Percentiles rank a stretch among this genome's conserved stretches.
Conservation (phyloP, 805 yeast species). For the Komagataella ulmi region DNA sequence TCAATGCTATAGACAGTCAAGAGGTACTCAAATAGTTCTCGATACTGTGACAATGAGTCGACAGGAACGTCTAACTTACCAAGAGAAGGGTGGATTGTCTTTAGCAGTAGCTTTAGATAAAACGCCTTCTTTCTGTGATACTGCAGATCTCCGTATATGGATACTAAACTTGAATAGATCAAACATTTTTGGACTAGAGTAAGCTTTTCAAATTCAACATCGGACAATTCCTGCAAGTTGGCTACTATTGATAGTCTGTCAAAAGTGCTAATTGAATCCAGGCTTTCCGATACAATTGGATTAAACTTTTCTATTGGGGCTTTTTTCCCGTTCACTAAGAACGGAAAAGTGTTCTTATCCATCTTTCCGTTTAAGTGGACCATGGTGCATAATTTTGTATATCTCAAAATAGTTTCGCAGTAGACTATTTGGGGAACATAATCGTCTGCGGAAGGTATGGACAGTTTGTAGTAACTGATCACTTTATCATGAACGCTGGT, state of each 20-base stretch:
- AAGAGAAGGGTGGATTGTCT: slow-evolving; percentile 30
- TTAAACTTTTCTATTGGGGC: slow-evolving; percentile 7
- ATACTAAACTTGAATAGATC: slow-evolving; percentile 53
- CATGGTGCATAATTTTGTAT: slow-evolving; percentile 43
- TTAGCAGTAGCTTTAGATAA: slow-evolving; percentile 50
- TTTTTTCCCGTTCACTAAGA: slow-evolving; percentile 26
- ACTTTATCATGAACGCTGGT: slow-evolving; percentile 23
- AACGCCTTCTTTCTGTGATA: slow-evolving; percentile 58
- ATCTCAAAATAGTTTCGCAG: slow-evolving; percentile 57
- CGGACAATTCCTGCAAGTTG: slow-evolving; percentile 32
- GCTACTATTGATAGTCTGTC: slow-evolving; percentile 29
- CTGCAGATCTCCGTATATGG: slow-evolving; percentile 47
- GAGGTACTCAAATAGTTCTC: slow-evolving; percentile 1
- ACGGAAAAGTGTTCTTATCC: slow-evolving; percentile 24
- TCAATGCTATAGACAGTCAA: background rate
- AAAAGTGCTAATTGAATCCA: background rate
- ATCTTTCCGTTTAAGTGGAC: slow-evolving; percentile 36
- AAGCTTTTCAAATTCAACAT: slow-evolving; percentile 29
- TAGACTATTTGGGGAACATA: slow-evolving; percentile 73
- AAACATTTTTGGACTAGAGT: slow-evolving; percentile 40
- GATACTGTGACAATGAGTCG: background rate
- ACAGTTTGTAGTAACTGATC: slow-evolving; percentile 30
- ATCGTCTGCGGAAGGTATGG: slow-evolving; percentile 51
- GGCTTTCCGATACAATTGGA: background rate
- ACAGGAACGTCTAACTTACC: slow-evolving; percentile 4